A percentile compares a stretch with the other conserved stretches of the same genome.
Conservation (phyloP, 2,329 filamentous ascomycete species). For the Zymoseptoria pseudotritici region DNA sequence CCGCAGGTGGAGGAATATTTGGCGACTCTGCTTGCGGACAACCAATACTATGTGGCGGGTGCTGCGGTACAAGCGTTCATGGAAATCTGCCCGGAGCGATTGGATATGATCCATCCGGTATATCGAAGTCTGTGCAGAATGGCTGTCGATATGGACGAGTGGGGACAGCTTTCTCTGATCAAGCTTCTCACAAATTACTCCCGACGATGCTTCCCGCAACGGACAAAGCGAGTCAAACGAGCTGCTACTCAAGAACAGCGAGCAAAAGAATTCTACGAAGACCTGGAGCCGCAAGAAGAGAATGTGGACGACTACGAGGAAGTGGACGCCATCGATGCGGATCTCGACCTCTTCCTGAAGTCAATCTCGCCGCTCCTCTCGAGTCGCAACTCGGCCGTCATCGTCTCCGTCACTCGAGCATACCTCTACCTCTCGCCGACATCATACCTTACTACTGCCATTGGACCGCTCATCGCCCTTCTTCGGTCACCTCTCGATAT, state of each 20-base stretch:
- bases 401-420: slow-evolving; percentile 76
- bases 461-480: slow-evolving; percentile 80
- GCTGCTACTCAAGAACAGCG: slow-evolving; percentile 35
- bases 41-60: slow-evolving; percentile 93
- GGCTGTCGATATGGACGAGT: slow-evolving; percentile 98
- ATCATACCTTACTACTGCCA: slow-evolving; percentile 64
- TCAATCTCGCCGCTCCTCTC: slow-evolving; percentile 77
- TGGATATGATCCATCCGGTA: slow-evolving; percentile 85
- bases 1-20: slow-evolving; percentile 82
- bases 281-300: slow-evolving; percentile 44
- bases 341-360: slow-evolving; percentile 73
- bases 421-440: slow-evolving; percentile 78
- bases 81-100: slow-evolving; percentile 77
- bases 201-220: slow-evolving; percentile 75
- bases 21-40: slow-evolving; percentile 70
- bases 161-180: slow-evolving; percentile 82
- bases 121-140: slow-evolving; percentile 81
- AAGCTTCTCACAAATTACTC: slow-evolving; percentile 77
- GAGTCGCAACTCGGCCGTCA: slow-evolving; percentile 86
- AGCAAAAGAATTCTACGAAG: slow-evolving; percentile 68
- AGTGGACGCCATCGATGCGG: slow-evolving; percentile 62
- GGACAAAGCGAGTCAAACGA: slow-evolving; percentile 52
- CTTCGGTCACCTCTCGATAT: slow-evolving; percentile 80
- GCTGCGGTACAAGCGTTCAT: slow-evolving; percentile 84
- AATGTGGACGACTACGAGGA: slow-evolving; percentile 47